Evolutionary conservation across 2,329 filamentous ascomycete genomes (phyloP).

Genomic region (Cordyceps pruinosa): DNA sequence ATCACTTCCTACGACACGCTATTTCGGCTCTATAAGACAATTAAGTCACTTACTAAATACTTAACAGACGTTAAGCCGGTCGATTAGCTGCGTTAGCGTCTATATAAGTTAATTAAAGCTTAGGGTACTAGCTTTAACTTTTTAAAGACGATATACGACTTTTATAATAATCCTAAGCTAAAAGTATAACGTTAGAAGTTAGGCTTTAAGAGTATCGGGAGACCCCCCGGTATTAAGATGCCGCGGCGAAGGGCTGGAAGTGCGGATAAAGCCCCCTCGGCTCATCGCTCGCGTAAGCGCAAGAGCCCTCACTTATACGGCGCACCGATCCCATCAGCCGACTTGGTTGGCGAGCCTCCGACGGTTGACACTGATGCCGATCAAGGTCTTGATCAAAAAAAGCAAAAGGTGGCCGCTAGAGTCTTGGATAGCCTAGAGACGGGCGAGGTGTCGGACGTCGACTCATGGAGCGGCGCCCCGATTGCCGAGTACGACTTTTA

Average conservation of each 20-base stretch:
- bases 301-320: neutral
- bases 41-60: slow-evolving; percentile 48
- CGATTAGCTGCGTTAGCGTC: slow-evolving; percentile 51
- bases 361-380: neutral
- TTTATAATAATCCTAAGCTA: slow-evolving; percentile 51
- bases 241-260: neutral
- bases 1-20: slow-evolving; percentile 49
- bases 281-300: slow-evolving; percentile 11
- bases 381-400: neutral
- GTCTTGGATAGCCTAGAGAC: slow-evolving; percentile 6
- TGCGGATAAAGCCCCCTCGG: slow-evolving; percentile 12
- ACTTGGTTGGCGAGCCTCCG: neutral
- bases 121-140: slow-evolving; percentile 44
- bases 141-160: slow-evolving; percentile 42
- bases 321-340: neutral
- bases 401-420: neutral
- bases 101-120: slow-evolving; percentile 40
- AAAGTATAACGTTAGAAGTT: slow-evolving; percentile 42
- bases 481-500: slow-evolving; percentile 44
- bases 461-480: slow-evolving; percentile 41
- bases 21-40: slow-evolving; percentile 47
- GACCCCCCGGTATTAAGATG: slow-evolving; percentile 43
- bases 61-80: slow-evolving; percentile 45
- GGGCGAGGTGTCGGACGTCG: slow-evolving; percentile 35
- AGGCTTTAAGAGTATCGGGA: slow-evolving; percentile 51